Base-by-base conservation (phyloP, 2,329 filamentous ascomycete species). In the Colletotrichum karsti region DNA sequence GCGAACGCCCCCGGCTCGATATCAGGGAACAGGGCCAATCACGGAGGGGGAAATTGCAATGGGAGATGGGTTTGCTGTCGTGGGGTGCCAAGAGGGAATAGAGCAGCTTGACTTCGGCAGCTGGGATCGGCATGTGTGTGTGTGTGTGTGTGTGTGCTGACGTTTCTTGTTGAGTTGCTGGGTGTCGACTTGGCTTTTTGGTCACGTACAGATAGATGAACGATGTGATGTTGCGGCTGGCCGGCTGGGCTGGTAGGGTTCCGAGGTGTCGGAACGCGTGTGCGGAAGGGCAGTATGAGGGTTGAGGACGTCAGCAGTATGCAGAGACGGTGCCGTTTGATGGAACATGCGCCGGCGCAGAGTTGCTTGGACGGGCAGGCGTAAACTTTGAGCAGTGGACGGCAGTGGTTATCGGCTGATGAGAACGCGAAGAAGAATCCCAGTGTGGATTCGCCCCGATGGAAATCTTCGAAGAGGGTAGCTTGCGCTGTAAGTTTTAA, bases 31-130 rank as follows among this genome's bases (percentile, higher is more conserved):
- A 33, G 13, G 12, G 24, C 64, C 64, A 67, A 67, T 67, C 54
- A 46, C 44, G 7, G 37, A 7, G 12, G 8, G 15, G 41, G 18
- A n/a, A n/a, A 50, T 58, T 64, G 39, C 44, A 54, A 53, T 35
- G 22, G 28, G n/a, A n/a, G 37, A 33, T 28, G 48, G 39, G 64
- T 46, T n/a, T n/a, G 26, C 20, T 39, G 26, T 63, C 42, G 42
- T 44, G 24, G 42, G n/a, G 30, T 42, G 53, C 64, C 64, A 67
- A 67, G 53, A 28, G 9, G n/a, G 15, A 18, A 42, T 15, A 26
- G 60, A 46, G 24, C 30, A 58, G 22, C 22, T 64, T 37, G 44
- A 58, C 53, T 67, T 67, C 64, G 64, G 64, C 64, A 67, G 46
- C 51, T 67, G 53, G 60, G 35, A 48, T 59, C 64, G 64, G 64